Percentiles rank a stretch among this genome's conserved stretches.
phyloP scores from a whole-genome alignment of 2,329 filamentous ascomycete species.

The Pestalotiopsis sp. region DNA sequence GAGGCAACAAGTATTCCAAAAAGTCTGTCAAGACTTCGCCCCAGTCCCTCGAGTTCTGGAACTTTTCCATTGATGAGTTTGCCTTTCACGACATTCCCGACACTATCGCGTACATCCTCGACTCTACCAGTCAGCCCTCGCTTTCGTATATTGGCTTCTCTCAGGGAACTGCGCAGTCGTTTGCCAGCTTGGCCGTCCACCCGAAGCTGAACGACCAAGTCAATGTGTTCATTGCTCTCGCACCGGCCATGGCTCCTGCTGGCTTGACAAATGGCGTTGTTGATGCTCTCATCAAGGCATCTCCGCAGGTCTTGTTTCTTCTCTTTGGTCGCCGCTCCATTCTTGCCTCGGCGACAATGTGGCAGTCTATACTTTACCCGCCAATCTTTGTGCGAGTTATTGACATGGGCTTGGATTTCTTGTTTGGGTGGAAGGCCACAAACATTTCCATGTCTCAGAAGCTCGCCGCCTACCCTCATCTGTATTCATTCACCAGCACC shows the following conservation, averaged over 20 bases:
- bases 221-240: conserved; percentile 93
- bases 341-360: conserved; percentile 91
- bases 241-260: conserved; percentile 94
- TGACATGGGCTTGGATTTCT: conserved; percentile 76
- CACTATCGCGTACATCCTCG: conserved; percentile 88
- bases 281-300: conserved; percentile 90
- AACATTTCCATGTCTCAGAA: conserved; percentile 91
- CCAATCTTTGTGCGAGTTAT: conserved; percentile 90
- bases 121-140: conserved; percentile 79
- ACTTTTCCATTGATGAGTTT: conserved; percentile 98
- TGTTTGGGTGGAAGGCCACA: conserved; percentile 86
- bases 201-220: conserved; percentile 90
- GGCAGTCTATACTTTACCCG: conserved; percentile 94
- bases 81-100: conserved; percentile 97
- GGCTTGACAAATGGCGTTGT: conserved; percentile 89
- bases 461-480: conserved; percentile 89
- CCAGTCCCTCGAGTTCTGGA: conserved; percentile 81
- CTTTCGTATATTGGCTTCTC: conserved; percentile 97
- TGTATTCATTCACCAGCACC: conserved; percentile 95
- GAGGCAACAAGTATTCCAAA: conserved; percentile 98
- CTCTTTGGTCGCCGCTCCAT: conserved; percentile 92
- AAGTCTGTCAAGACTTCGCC: conserved; percentile 82
- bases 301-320: conserved; percentile 88
- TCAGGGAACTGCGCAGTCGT: conserved; percentile 95
- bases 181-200: conserved; percentile 90